A percentile compares a stretch with the other conserved stretches of the same genome.
Evolutionary conservation across 305 asterid genomes (phyloP).

Genomic region (Galium porrigens): DNA sequence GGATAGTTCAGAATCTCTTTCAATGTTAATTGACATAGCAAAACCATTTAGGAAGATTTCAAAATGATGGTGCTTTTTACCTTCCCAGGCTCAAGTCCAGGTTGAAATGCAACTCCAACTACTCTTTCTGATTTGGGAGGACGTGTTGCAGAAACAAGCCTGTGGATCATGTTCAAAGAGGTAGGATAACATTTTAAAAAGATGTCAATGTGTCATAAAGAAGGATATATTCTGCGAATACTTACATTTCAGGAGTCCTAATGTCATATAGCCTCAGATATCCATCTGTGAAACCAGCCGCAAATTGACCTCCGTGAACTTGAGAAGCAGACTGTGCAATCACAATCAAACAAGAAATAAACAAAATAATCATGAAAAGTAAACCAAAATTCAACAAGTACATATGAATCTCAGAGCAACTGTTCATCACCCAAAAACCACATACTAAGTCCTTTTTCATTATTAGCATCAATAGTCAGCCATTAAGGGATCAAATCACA

Average conservation of each 20-base stretch:
- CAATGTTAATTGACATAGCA: neutral
- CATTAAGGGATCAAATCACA: neutral
- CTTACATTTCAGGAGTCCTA: constrained; percentile 87
- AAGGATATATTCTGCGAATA: neutral
- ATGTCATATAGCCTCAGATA: constrained; percentile 70
- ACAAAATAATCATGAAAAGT: neutral
- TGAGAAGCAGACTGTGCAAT: constrained; percentile 73
- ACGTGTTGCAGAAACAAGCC: constrained; percentile 62
- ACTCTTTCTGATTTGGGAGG: constrained; percentile 77
- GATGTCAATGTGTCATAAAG: neutral
- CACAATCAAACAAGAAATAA: constrained; percentile 9
- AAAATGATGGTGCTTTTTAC: constrained; percentile 23
- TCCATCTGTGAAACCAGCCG: constrained; percentile 91
- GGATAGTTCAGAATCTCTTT: neutral
- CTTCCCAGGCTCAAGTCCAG: constrained; percentile 92
- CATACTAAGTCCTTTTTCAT: neutral
- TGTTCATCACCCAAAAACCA: neutral
- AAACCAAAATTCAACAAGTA: constrained; percentile 1
- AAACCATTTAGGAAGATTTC: constrained; percentile 5
- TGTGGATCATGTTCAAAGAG: constrained; percentile 13
- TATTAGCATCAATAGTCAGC: neutral
- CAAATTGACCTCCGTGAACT: constrained; percentile 87
- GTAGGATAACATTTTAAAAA: neutral
- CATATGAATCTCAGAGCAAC: neutral
- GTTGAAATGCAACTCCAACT: constrained; percentile 91